Evolutionary conservation across 2,329 filamentous ascomycete genomes (phyloP).

Genomic region (Colletotrichum tabaci): DNA sequence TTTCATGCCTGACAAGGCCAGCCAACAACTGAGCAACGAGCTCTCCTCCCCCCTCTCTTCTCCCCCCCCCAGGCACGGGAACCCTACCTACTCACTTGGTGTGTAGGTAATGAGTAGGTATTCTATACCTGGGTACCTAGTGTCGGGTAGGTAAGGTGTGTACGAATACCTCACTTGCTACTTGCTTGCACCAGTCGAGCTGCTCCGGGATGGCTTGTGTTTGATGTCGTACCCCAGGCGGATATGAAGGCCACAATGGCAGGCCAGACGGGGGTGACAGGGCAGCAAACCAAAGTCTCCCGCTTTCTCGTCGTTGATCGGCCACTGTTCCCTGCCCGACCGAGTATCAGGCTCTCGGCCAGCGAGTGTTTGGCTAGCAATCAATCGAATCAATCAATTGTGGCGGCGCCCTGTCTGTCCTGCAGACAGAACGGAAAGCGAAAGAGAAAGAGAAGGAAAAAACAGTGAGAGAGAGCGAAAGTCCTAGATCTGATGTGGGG

Average conservation of each 20-base stretch:
- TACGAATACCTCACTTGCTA: neutral
- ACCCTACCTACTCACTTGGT: neutral
- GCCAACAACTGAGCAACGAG: neutral
- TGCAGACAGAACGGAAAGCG: neutral
- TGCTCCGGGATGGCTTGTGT: conserved; percentile 10
- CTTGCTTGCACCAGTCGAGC: neutral
- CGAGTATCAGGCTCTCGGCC: neutral
- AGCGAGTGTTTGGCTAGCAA: conserved; percentile 3
- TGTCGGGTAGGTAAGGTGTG: neutral
- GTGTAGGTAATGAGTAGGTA: neutral
- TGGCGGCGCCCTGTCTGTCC: conserved; percentile 24
- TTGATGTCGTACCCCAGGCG: conserved; percentile 16
- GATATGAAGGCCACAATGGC: neutral
- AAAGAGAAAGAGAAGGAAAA: conserved; percentile 1
- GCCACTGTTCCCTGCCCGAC: neutral
- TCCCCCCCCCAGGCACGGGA: neutral
- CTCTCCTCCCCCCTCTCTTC: neutral
- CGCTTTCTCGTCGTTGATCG: neutral
- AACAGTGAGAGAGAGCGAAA: conserved; percentile 5
- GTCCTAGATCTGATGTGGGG: conserved; percentile 36
- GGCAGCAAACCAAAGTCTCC: conserved; percentile 6
- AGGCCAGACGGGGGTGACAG: conserved; percentile 1
- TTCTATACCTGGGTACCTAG: too few relatives aligned
- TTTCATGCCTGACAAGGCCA: conserved; percentile 10
- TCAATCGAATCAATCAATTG: conserved; percentile 18